A percentile compares a stretch with the other conserved stretches of the same genome.
These are phyloP conservation scores for Theobroma grandiflorum DNA, from an alignment of 441 rosid species.

Conservation along the genomic window DNA sequence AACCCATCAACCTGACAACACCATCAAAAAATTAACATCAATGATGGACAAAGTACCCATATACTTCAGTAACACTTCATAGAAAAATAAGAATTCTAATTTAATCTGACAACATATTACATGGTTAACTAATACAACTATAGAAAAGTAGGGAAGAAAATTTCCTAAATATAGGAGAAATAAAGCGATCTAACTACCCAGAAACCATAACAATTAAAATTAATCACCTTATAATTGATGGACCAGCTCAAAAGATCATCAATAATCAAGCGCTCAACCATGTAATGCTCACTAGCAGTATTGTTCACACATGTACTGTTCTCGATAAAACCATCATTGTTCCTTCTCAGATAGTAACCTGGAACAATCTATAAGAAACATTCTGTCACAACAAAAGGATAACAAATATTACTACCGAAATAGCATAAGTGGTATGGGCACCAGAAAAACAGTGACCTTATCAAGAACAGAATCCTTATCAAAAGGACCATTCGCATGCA, in stretches of 20 bases:
- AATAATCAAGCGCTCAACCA: conserved; percentile 88
- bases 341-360: conserved; percentile 96
- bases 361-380: conserved; percentile 80
- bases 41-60: neutral
- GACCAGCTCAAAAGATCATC: conserved; percentile 94
- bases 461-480: conserved; percentile 88
- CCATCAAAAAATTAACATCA: conserved; percentile 31
- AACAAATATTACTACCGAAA: conserved; percentile 14
- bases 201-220: conserved; percentile 24
- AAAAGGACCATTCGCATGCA: conserved; percentile 88
- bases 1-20: conserved; percentile 91
- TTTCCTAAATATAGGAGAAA: conserved; percentile 2
- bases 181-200: neutral
- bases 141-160: conserved; percentile 9
- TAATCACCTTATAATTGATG: conserved; percentile 83
- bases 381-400: neutral
- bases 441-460: conserved; percentile 61
- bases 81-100: conserved; percentile 19
- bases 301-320: conserved; percentile 90
- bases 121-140: neutral
- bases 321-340: conserved; percentile 82
- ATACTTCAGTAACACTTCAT: conserved; percentile 26
- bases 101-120: neutral
- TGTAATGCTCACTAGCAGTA: conserved; percentile 98
- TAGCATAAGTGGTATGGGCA: neutral